These are phyloP conservation scores for Mucor sp. DNA, from an alignment of 371 early-diverging fungal species.

Conservation along the genomic window DNA sequence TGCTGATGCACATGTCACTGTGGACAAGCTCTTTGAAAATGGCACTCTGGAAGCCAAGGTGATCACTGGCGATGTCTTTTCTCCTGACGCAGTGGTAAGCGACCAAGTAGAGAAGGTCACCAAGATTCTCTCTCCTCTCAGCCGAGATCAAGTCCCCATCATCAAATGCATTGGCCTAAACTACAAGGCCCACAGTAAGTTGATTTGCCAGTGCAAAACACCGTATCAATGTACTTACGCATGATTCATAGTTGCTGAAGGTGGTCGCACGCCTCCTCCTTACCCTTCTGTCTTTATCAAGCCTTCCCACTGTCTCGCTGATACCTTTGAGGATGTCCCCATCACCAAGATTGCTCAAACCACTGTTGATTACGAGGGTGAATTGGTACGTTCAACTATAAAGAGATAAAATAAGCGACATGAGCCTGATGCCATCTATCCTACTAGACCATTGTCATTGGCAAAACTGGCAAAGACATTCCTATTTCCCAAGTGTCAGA, in stretches of 20 bases:
- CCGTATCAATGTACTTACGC: too few relatives aligned
- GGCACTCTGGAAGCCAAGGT: constrained; percentile 43
- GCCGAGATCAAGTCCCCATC: constrained; percentile 26
- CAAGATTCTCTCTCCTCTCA: constrained; percentile 47
- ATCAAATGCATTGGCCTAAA: constrained; percentile 65
- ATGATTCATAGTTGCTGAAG: constrained; percentile 33
- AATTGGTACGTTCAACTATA: constrained; percentile 32
- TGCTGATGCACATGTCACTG: constrained; percentile 14
- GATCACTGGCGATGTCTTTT: constrained; percentile 44
- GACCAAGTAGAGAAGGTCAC: constrained; percentile 42
- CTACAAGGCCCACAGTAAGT: constrained; percentile 43
- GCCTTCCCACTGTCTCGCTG: constrained; percentile 42
- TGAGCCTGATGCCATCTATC: neutral
- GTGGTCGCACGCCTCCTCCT: constrained; percentile 36
- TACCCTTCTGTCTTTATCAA: constrained; percentile 58
- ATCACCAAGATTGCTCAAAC: constrained; percentile 50
- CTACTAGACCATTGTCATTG: constrained; percentile 51
- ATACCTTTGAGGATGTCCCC: constrained; percentile 49
- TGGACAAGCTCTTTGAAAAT: constrained; percentile 25
- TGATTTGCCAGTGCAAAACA: neutral
- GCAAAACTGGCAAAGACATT: constrained; percentile 57
- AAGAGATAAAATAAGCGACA: neutral
- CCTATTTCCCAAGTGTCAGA: constrained; percentile 42
- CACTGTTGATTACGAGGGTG: constrained; percentile 61
- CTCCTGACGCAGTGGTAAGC: constrained; percentile 37